A percentile compares a stretch with the other conserved stretches of the same genome.
Evolutionary conservation across 768 basidiomycete species (phyloP).

Genomic region (Leccinum longicurvipes): DNA sequence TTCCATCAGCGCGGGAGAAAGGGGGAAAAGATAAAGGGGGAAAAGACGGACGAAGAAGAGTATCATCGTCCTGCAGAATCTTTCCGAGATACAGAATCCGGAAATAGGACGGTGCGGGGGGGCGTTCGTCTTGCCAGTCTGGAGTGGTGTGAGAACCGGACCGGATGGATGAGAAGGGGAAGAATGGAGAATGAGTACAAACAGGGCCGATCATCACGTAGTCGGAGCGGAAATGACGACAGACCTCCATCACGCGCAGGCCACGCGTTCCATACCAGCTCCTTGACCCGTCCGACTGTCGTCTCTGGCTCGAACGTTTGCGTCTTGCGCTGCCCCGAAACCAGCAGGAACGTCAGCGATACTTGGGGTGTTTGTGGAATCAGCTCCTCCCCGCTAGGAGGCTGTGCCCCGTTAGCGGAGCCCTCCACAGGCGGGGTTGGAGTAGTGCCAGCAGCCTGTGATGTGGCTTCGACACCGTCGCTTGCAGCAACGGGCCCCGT

Average conservation of each 20-base stretch:
- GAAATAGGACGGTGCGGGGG: conserved; percentile 73
- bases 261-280: conserved; percentile 83
- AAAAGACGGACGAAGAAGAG: conserved; percentile 52
- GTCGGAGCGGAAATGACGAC: conserved; percentile 9
- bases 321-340: conserved; percentile 63
- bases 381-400: conserved; percentile 1
- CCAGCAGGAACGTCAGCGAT: conserved; percentile 66
- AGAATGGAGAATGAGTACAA: conserved; percentile 1
- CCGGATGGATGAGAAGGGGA: not conserved
- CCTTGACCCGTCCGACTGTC: conserved; percentile 75
- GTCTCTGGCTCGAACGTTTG: conserved; percentile 76
- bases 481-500: not conserved
- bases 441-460: not conserved
- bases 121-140: conserved; percentile 80
- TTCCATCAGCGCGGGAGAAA: conserved; percentile 7
- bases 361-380: conserved; percentile 64
- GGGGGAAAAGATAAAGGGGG: not conserved
- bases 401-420: conserved; percentile 3
- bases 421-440: not conserved
- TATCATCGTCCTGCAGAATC: conserved; percentile 83
- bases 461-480: not conserved
- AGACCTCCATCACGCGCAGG: conserved; percentile 50
- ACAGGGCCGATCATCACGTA: conserved; percentile 13
- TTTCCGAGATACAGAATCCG: conserved; percentile 74
- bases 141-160: not conserved